A percentile compares a stretch with the other conserved stretches of the same genome.
These are phyloP conservation scores for Aspergillus spinulosporus DNA, from an alignment of 2,329 filamentous ascomycete species.

Conservation along the genomic window DNA sequence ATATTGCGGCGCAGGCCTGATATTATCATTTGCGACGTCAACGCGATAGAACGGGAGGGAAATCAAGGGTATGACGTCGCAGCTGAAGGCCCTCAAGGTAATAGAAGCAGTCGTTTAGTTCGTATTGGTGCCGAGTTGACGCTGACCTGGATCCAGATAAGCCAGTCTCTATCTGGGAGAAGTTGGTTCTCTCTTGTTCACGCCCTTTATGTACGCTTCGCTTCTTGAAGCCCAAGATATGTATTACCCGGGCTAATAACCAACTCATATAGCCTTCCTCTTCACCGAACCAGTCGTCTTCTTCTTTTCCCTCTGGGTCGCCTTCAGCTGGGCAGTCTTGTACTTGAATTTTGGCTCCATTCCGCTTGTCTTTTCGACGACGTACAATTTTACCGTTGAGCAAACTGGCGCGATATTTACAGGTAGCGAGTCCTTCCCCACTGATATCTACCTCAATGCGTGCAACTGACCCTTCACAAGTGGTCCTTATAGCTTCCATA, in stretches of 20 bases:
- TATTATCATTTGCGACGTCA: conserved; percentile 76
- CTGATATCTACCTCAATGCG: no score
- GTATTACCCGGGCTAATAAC: not conserved
- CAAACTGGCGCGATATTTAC: conserved; percentile 72
- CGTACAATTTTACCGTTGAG: conserved; percentile 67
- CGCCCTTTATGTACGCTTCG: not conserved
- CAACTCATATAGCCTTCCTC: conserved; percentile 49
- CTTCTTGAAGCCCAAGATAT: not conserved
- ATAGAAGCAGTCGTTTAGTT: no score
- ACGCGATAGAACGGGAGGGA: conserved; percentile 66
- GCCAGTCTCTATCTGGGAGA: no score
- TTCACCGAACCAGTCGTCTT: conserved; percentile 64
- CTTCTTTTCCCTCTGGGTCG: conserved; percentile 83
- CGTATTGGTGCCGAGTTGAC: no score
- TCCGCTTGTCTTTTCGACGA: conserved; percentile 70
- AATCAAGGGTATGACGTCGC: conserved; percentile 70
- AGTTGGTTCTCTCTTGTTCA: no score
- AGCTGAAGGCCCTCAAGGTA: conserved; percentile 25
- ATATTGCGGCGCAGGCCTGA: conserved; percentile 75
- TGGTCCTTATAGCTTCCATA: conserved; percentile 67
- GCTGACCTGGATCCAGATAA: no score
- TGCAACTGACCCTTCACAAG: conserved; percentile 28
- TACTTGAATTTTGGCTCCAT: conserved; percentile 83
- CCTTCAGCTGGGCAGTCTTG: conserved; percentile 85
- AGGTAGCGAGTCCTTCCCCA: conserved; percentile 25